Base-by-base conservation (phyloP, 23 red algal species). In the Gracilaria vermiculophylla region DNA sequence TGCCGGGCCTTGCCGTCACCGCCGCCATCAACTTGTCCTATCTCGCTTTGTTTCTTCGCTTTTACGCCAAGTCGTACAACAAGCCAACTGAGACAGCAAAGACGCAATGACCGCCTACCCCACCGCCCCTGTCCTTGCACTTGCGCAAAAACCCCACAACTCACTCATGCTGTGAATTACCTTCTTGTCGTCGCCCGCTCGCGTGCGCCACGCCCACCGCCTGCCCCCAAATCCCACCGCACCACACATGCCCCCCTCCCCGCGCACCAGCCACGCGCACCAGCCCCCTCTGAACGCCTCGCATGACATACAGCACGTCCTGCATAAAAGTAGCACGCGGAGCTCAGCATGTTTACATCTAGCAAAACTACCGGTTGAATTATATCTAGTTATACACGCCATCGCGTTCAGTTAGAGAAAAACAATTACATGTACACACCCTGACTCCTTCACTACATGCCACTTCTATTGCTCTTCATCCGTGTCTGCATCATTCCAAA, bases 41-140 rank as follows among this genome's bases (percentile, higher is more conserved):
- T 75, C 83, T 99, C 16, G 12, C 88, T 62, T 78, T 99, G 23
- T 99, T 99, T 57, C 23, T 99, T 7, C 90, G 78, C 36, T 99
- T 99, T 73, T 99, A 95, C 62, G 23, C 42, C 9, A 88, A 70
- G 24, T 74, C 95, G 14, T 98, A 98, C 62, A 31, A 69, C 9
- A 24, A 62, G 24, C 17, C 51, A 29, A 25, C 14, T 27, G 53
- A 60, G 25, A 16, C 56, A 25, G 19, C 17, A 62, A 47, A 62
- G 61, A 8, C 37, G 9, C 55, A 24, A 34, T 64, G 58, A 64
- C 23, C 10, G 2, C 43, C n/a, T n/a, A n/a, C n/a, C 5, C 5
- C 5, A 47, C 43, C 5, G 12, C 6, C 43, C 12, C 6, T 47
- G 43, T 47, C 43, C 12, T 47, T 47, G 43, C 5, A 12, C 43